Evolutionary conservation across 495 filamentous ascomycete species (phyloP).

Genomic region (Letharia columbiana): DNA sequence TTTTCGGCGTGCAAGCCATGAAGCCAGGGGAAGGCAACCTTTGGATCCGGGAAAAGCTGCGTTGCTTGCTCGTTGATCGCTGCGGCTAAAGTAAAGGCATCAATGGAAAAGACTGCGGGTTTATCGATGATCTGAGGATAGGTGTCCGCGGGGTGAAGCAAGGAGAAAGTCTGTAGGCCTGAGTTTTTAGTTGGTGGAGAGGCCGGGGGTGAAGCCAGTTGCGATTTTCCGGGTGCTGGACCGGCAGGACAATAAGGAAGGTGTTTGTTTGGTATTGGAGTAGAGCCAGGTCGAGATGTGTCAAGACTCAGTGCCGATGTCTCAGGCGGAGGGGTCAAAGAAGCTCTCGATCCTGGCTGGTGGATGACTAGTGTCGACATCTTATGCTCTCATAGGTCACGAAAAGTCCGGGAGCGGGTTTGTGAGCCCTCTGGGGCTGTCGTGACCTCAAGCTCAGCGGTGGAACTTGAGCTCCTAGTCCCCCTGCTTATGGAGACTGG

Average conservation of each 20-base stretch:
- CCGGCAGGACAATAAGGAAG: slow-evolving; percentile 77
- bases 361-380: slow-evolving; percentile 49
- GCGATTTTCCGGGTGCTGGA: slow-evolving; percentile 48
- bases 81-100: slow-evolving; percentile 54
- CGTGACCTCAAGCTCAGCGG: slow-evolving; percentile 2
- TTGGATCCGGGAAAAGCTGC: slow-evolving; percentile 74
- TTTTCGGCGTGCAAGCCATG: slow-evolving; percentile 91
- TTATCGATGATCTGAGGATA: slow-evolving; percentile 48
- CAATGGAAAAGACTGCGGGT: slow-evolving; percentile 64
- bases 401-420: background rate
- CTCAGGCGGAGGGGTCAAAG: slow-evolving; percentile 39
- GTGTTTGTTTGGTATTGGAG: slow-evolving; percentile 82
- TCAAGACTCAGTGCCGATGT: slow-evolving; percentile 36
- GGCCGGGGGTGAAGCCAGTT: slow-evolving; percentile 55
- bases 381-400: slow-evolving; percentile 11
- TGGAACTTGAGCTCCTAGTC: background rate
- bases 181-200: slow-evolving; percentile 49
- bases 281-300: slow-evolving; percentile 32
- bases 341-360: slow-evolving; percentile 38
- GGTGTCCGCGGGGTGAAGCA: slow-evolving; percentile 65
- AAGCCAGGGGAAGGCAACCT: slow-evolving; percentile 89
- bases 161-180: slow-evolving; percentile 49
- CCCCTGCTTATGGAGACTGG: background rate
- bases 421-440: background rate
- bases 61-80: slow-evolving; percentile 66